A percentile compares a stretch with the other conserved stretches of the same genome.
phyloP scores from a whole-genome alignment of 73 alveolate species.

The Paramecium tetraurelia region DNA sequence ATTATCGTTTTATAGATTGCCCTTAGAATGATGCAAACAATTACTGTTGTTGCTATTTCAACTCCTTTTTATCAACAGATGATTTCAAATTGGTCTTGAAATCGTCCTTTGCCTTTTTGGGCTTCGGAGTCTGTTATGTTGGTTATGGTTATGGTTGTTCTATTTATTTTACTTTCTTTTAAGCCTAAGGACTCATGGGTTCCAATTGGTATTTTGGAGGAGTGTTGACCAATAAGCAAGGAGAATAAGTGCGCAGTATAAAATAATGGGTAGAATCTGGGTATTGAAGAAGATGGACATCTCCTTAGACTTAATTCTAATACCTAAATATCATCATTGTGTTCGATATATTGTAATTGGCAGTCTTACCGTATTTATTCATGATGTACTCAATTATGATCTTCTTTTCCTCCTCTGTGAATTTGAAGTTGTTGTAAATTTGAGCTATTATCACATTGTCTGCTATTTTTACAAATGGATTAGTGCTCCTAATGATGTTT shows the following conservation, averaged over 20 bases:
- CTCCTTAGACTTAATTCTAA: not conserved
- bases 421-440: not conserved
- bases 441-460: not conserved
- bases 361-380: not conserved
- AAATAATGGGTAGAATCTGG: not conserved
- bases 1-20: not conserved
- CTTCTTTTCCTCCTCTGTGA: slow-evolving; percentile 22
- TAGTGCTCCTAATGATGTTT: not conserved
- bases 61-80: not conserved
- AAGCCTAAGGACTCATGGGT: not conserved
- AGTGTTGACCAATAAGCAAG: not conserved
- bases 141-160: not conserved
- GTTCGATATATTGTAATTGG: not conserved
- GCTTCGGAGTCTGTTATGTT: not conserved
- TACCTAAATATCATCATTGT: not conserved
- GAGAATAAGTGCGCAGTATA: not conserved
- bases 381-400: not conserved
- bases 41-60: not conserved
- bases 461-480: not conserved
- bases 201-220: not conserved
- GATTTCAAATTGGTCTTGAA: not conserved
- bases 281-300: not conserved
- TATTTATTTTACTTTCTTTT: not conserved
- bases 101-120: not conserved
- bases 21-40: not conserved